Conservation (phyloP, 257 asterid genomes). For the Solanum piurae region DNA sequence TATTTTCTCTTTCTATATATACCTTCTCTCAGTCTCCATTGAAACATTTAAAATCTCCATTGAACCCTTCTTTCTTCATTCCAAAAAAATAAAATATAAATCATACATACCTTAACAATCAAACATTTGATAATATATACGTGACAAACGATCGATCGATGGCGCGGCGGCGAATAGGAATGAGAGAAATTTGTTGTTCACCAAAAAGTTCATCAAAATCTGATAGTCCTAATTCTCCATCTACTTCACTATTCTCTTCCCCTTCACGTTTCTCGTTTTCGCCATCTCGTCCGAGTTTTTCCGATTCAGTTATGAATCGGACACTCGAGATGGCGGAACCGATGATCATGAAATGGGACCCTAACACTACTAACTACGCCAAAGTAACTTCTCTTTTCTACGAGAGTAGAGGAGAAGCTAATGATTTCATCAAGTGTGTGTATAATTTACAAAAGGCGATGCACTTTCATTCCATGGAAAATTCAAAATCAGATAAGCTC, state of each 20-base stretch:
- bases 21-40: not conserved
- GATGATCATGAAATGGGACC: conserved; percentile 54
- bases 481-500: conserved; percentile 42
- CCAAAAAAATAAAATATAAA: not conserved
- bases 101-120: not conserved
- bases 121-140: not conserved
- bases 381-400: conserved; percentile 66
- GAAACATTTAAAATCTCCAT: not conserved
- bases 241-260: not conserved
- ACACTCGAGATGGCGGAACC: conserved; percentile 55
- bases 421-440: conserved; percentile 42
- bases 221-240: not conserved
- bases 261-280: conserved; percentile 36
- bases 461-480: conserved; percentile 42
- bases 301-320: conserved; percentile 65
- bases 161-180: conserved; percentile 49
- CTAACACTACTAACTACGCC: conserved; percentile 32
- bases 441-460: conserved; percentile 55
- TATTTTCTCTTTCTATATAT: not conserved
- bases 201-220: conserved; percentile 8
- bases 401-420: conserved; percentile 55
- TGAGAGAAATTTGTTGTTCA: conserved; percentile 37
- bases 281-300: conserved; percentile 40
- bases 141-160: not conserved
- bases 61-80: not conserved